These are phyloP conservation scores for Suillus brevipes DNA, from an alignment of 768 basidiomycete species.

Conservation along the genomic window DNA sequence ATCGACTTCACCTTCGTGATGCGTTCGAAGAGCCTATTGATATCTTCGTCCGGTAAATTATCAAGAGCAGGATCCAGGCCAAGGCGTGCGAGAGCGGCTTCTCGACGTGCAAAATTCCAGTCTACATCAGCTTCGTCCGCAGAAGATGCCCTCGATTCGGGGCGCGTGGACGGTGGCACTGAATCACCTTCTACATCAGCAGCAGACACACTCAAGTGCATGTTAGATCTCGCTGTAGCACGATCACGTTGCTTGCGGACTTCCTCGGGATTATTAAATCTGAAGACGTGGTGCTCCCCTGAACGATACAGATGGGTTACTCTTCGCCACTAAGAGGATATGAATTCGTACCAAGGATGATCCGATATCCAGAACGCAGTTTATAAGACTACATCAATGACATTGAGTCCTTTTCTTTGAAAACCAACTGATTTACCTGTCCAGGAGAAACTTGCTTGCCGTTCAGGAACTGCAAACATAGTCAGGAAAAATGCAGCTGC, in stretches of 20 bases:
- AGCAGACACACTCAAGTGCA: constrained; percentile 65
- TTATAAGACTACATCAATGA: constrained; percentile 59
- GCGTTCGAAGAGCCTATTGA: constrained; percentile 92
- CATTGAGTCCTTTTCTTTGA: neutral
- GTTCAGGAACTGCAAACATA: constrained; percentile 74
- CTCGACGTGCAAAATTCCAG: constrained; percentile 96
- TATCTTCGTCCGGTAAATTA: constrained; percentile 90
- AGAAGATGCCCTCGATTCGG: constrained; percentile 71
- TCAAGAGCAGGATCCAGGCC: constrained; percentile 90
- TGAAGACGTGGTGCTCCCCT: constrained; percentile 97
- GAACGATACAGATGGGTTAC: constrained; percentile 12
- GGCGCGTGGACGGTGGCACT: constrained; percentile 60
- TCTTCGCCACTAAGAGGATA: constrained; percentile 1
- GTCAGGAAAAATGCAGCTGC: constrained; percentile 14
- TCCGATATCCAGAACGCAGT: constrained; percentile 91
- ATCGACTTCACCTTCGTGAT: constrained; percentile 90
- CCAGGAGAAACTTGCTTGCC: constrained; percentile 82
- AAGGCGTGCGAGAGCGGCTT: constrained; percentile 85
- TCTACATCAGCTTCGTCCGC: constrained; percentile 77
- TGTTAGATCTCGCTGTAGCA: constrained; percentile 67
- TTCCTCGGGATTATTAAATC: constrained; percentile 95
- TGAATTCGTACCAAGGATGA: constrained; percentile 77
- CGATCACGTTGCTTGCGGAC: constrained; percentile 90
- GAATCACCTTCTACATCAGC: constrained; percentile 60
- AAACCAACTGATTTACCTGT: constrained; percentile 51